Base-by-base conservation (phyloP, 441 rosid species). In the Populus hybrid region DNA sequence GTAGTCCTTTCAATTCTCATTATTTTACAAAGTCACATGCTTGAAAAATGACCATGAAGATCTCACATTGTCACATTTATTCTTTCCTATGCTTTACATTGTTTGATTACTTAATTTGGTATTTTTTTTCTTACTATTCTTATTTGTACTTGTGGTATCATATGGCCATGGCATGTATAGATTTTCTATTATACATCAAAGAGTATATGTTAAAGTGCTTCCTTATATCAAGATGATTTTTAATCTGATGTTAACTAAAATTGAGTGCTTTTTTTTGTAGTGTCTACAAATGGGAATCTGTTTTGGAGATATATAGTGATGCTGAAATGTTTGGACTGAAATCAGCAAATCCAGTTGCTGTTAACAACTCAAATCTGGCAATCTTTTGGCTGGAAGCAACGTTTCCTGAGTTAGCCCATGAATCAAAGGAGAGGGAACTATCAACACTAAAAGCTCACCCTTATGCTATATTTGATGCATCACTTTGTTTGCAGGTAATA, bases 341-440 rank as follows among this genome's bases (percentile, higher is more conserved):
- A 78, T 93, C 97, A 73, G 72, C 89, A 77, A 89, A 89, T 86
- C 82, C 90, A 2, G 61, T 72, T 63, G 95, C 96, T 76, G 88
- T 87, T 78, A 84, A 73, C 81, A 93, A 95, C 86, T 91, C 93
- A 83, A 91, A 79, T 82, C 80, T 88, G 77, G 98, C 97, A 81
- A 92, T 95, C 77, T 89, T 92, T 81, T 97, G 97, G 99, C 83
- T 95, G 88, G 98, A 97, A 89, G 90, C 93, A 79, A 91, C 91
- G 70, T 97, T 95, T 87, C 93, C 97, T 46, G 98, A 90, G 86
- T 77, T 95, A 86, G 83, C 85, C 80, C 82, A 86, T 73, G 92
- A 89, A 81, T 77, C 83, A 73, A 71, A 79, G 59, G 91, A 89
- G 80, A 83, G 76, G 81, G 97, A 73, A 66, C 78, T 78, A 32